These are phyloP conservation scores for Bretschneidera sinensis DNA, from an alignment of 345 rosid genomes.

Conservation along the genomic window DNA sequence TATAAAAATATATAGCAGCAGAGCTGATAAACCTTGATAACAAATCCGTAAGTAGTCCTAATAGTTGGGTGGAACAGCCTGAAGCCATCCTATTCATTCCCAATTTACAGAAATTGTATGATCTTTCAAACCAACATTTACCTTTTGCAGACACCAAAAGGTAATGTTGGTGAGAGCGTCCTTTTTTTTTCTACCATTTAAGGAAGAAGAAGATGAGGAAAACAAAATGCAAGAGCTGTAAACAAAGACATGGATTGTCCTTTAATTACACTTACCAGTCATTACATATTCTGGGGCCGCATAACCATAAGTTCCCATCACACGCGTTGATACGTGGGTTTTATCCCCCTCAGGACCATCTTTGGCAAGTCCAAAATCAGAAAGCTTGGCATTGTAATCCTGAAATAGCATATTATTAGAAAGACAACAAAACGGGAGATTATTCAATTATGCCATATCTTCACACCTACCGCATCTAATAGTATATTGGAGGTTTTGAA, in stretches of 20 bases:
- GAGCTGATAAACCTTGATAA: too few relatives aligned
- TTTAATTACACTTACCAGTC: constrained; percentile 67
- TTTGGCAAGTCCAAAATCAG: constrained; percentile 98
- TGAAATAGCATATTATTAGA: constrained; percentile 30
- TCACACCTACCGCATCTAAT: constrained; percentile 66
- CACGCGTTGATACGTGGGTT: constrained; percentile 97
- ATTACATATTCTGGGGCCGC: constrained; percentile 99
- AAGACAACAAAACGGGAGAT: not conserved
- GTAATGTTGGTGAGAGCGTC: too few relatives aligned
- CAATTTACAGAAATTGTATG: too few relatives aligned
- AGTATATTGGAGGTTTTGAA: constrained; percentile 95
- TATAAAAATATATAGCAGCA: too few relatives aligned
- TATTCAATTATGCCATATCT: not conserved
- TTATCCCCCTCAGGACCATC: constrained; percentile 98
- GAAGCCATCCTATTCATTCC: too few relatives aligned
- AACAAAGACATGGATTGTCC: constrained; percentile 3
- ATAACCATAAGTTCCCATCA: constrained; percentile 97
- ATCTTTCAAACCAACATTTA: too few relatives aligned
- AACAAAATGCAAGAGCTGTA: not conserved
- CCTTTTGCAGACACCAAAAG: too few relatives aligned
- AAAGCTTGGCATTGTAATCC: constrained; percentile 96
- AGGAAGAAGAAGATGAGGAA: not conserved
- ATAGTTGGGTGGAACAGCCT: too few relatives aligned
- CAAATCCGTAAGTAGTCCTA: too few relatives aligned
- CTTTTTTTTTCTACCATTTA: not conserved